A percentile compares a stretch with the other conserved stretches of the same genome.
phyloP scores from a whole-genome alignment of 495 filamentous ascomycete genomes.

The Parathielavia appendiculata region DNA sequence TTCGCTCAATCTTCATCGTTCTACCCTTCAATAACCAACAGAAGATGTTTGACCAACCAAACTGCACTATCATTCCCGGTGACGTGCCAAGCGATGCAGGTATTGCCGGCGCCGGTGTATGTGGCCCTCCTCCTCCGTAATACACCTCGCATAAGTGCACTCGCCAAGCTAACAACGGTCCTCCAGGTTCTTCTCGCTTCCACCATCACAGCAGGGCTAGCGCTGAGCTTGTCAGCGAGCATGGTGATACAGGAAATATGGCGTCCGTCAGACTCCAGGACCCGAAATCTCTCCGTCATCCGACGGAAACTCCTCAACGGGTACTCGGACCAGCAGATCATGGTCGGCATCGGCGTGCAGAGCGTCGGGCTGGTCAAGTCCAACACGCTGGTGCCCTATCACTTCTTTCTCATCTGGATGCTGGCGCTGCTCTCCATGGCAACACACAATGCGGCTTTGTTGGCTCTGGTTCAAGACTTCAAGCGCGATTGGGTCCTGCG shows the following conservation, averaged over 20 bases:
- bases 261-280: constrained; percentile 22
- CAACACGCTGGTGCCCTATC: constrained; percentile 50
- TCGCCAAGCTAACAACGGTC: background rate
- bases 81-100: constrained; percentile 48
- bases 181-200: constrained; percentile 54
- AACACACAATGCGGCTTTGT: constrained; percentile 51
- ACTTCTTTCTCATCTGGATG: constrained; percentile 61
- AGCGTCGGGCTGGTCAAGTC: constrained; percentile 48
- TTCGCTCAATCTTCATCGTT: background rate
- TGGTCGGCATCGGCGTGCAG: constrained; percentile 57
- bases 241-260: constrained; percentile 44
- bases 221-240: constrained; percentile 42
- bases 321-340: constrained; percentile 58
- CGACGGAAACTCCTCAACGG: constrained; percentile 52
- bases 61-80: constrained; percentile 45
- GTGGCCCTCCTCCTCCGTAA: constrained; percentile 21
- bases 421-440: constrained; percentile 53
- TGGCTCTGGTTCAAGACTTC: constrained; percentile 55
- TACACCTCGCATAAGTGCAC: too few species aligned
- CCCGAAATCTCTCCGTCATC: constrained; percentile 37
- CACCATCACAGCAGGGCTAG: constrained; percentile 49
- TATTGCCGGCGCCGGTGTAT: constrained; percentile 54
- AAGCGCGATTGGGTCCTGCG: constrained; percentile 56
- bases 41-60: constrained; percentile 28
- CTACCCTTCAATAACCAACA: background rate